Percentiles rank a stretch among this genome's conserved stretches.
phyloP scores from a whole-genome alignment of 2,329 filamentous ascomycete genomes.

The Metarhizium album region DNA sequence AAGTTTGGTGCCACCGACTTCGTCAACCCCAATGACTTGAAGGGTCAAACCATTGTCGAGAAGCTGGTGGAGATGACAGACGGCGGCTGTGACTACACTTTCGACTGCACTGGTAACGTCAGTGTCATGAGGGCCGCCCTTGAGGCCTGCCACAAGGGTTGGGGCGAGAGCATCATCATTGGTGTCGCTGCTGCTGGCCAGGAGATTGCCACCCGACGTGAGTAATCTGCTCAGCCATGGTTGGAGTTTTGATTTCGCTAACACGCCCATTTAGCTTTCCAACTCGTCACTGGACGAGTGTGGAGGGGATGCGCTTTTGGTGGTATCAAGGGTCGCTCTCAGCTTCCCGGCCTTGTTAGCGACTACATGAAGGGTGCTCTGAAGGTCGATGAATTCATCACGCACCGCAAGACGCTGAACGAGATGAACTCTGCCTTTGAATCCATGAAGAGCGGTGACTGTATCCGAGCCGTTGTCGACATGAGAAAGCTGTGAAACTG shows the following conservation, averaged over 20 bases:
- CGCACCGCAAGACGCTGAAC: constrained; percentile 72
- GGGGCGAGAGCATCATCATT: constrained; percentile 96
- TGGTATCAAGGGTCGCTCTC: constrained; percentile 92
- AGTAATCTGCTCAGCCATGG: constrained; percentile 29
- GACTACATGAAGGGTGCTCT: constrained; percentile 85
- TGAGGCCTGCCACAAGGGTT: constrained; percentile 98
- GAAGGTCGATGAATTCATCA: constrained; percentile 99
- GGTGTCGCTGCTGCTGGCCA: constrained; percentile 93
- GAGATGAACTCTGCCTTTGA: constrained; percentile 87
- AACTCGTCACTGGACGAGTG: constrained; percentile 92
- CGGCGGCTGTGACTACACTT: constrained; percentile 96
- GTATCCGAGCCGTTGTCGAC: constrained; percentile 85
- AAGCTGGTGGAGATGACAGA: constrained; percentile 96
- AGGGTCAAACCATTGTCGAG: constrained; percentile 74
- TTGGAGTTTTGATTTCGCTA: neutral
- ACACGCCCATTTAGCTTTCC: constrained; percentile 60
- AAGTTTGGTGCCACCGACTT: constrained; percentile 98
- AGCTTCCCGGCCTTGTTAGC: constrained; percentile 75
- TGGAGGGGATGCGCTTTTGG: constrained; percentile 98
- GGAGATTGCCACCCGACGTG: constrained; percentile 88
- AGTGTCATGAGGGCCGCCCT: constrained; percentile 90
- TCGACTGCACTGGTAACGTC: constrained; percentile 97
- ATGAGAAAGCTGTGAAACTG: constrained; percentile 32
- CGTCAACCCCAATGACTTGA: constrained; percentile 78
- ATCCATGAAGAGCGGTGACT: constrained; percentile 92